Base-by-base conservation (phyloP, 2,329 filamentous ascomycete genomes). In the Fulvia fulva region DNA sequence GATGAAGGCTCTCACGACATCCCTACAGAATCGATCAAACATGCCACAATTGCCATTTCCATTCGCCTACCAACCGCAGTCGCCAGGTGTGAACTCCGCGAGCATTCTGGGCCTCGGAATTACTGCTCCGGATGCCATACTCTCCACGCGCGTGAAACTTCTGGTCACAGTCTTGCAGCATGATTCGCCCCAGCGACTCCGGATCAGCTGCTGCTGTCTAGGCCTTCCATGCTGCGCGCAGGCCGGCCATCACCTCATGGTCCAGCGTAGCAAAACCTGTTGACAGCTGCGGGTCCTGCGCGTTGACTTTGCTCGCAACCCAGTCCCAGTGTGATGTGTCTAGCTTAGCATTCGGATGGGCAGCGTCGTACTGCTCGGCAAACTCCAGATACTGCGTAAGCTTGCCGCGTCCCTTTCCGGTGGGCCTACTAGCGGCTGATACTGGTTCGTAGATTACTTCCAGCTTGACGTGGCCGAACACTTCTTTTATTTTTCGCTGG, bases 311-410 rank as follows among this genome's bases (percentile, higher is more conserved):
- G 32, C 52, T 21, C 23, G 58, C 55, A 41, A 65, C 62, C 53
- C 55, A 58, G 14, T 54, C 57, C 51, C 51, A 63, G 45, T 65
- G 58, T 8, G 52, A 53, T 12, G 63, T 58, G 46, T 61, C 57
- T 8, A 65, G 57, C 28, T 61, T 30, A 12, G 52, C 45, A 16
- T 53, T 21, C 4, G 47, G 56, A 37, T 61, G 30, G 41, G 32
- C 23, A 6, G 25, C 16, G 7, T 61, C 63, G 26, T 52, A 65
- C 16, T 34, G 30, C 30, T 34, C 30, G 16, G 30, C 30, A 34
- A 34, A 3, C 46, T 60, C 63, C 21, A 63, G 44, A 26, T 58
- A 64, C 45, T 54, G 43, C 1, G 63, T 65, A 45, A 63, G 43
- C 11, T 57, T 43, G 16, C 62, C 30, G n/a, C 60, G 52, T 44